Evolutionary conservation across 805 yeast species (phyloP), one percentile per base, ranked within the genome.

Genomic region (Hanseniaspora mollemarum): DNA sequence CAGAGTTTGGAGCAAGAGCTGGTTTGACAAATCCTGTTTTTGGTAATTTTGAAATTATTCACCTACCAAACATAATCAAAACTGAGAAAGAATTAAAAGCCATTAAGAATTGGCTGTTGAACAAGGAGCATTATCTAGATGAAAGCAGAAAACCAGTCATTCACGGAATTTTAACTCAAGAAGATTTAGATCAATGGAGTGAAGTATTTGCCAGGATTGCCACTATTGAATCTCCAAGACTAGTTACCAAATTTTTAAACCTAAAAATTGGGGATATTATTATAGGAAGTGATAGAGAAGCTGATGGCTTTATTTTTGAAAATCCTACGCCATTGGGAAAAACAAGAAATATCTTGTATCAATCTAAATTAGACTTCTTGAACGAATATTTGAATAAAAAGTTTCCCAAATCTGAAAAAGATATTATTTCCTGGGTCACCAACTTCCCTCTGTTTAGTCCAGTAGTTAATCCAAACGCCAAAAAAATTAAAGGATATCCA

Each of bases 281-380:
- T 29, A 90, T 88, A 2, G 73, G 83, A 13, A 73, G 87, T n/a
- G 84, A 83, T n/a, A 72, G 97, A 54, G 62, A 65, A 50, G 54
- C 58, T 9, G 76, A 83, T 1, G 59, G 62, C 13, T 53, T 77
- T 21, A 68, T 90, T 0, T 90, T 86, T 61, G 98, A 90, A 60
- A 90, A 87, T 60, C 97, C 97, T 19, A 92, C 97, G 0, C 97
- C 98, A 0, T 66, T 92, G 49, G 98, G 98, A 0, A 73, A 82
- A 50, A 74, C 85, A 56, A 73, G 98, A 53, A 95, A 87, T 60
- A 59, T 85, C 46, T 77, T 87, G 0, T 77, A 82, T 22, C 72
- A 72, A 37, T 58, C 58, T 1, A 60, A 67, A 26, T 74, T 78
- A 74, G 71, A 73, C 56, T 66, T 51, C 63, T 56, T 43, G 16